phyloP scores from a whole-genome alignment of 768 basidiomycete genomes.

The Boletus subcaerulescens region DNA sequence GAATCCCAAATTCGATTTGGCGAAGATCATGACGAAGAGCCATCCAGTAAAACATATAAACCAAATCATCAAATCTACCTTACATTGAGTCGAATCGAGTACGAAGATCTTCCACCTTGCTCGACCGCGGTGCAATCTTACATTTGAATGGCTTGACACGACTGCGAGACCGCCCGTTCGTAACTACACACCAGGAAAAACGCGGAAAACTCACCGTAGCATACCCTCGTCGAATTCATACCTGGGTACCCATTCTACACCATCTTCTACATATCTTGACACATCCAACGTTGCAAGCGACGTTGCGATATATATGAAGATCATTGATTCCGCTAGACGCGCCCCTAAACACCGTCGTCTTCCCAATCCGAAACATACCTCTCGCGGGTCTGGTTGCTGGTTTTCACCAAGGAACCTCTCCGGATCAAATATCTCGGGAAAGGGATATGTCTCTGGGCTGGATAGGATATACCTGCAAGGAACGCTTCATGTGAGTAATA shows the following conservation, averaged over 20 bases:
- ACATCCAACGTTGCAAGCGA: slow-evolving; percentile 11
- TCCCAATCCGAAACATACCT: slow-evolving; percentile 12
- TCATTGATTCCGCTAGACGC: not conserved
- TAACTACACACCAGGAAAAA: not conserved
- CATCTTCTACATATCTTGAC: not conserved
- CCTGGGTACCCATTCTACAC: not conserved
- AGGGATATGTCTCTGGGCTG: not conserved
- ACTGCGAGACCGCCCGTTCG: not conserved
- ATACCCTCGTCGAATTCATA: not conserved
- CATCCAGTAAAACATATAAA: too few species aligned
- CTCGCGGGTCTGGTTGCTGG: not conserved
- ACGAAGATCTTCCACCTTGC: not conserved
- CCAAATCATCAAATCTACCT: too few species aligned
- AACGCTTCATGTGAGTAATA: not conserved
- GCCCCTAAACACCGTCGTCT: slow-evolving; percentile 5
- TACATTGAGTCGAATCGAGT: too few species aligned
- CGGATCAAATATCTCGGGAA: slow-evolving; percentile 1
- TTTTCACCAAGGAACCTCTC: slow-evolving; percentile 5
- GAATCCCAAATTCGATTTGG: too few species aligned
- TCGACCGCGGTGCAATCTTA: not conserved
- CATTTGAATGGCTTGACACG: slow-evolving; percentile 8
- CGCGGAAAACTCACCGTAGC: not conserved
- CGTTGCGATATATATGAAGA: slow-evolving; percentile 4
- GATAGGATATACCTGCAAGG: not conserved
- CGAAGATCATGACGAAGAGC: too few species aligned